These are phyloP conservation scores for Paecilomyces sp. DNA, from an alignment of 2,329 filamentous ascomycete species.

Conservation along the genomic window DNA sequence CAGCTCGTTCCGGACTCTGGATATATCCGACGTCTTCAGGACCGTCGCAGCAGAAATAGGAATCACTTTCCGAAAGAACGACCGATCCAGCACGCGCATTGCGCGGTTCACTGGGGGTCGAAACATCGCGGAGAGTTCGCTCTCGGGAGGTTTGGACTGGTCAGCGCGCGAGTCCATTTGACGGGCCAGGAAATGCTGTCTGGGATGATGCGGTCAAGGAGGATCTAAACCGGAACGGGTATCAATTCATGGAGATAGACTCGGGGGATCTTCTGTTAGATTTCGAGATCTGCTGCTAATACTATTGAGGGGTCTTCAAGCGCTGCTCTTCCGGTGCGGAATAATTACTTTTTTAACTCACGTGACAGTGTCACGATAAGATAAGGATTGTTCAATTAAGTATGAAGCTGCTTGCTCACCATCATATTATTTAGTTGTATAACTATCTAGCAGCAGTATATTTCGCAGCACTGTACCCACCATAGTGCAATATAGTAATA, in stretches of 20 bases:
- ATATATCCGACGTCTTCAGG: slow-evolving; percentile 67
- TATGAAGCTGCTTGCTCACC: not conserved
- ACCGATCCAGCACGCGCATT: slow-evolving; percentile 72
- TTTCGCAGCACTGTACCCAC: too few species aligned
- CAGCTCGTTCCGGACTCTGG: slow-evolving; percentile 61
- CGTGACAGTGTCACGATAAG: not conserved
- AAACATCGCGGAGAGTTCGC: slow-evolving; percentile 50
- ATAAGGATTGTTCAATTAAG: not conserved
- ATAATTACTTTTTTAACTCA: not conserved
- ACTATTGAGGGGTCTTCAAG: not conserved
- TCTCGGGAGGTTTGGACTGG: slow-evolving; percentile 1
- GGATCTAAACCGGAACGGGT: not conserved
- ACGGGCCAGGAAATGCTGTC: not conserved
- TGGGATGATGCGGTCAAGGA: not conserved
- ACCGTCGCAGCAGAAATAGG: slow-evolving; percentile 73
- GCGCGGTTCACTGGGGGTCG: slow-evolving; percentile 74
- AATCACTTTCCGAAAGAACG: slow-evolving; percentile 71
- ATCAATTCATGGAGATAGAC: not conserved
- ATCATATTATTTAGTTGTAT: too few species aligned
- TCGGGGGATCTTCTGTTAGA: not conserved
- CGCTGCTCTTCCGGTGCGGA: not conserved
- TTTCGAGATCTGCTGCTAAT: not conserved
- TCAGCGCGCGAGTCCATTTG: slow-evolving; percentile 14
- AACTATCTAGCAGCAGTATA: too few species aligned
- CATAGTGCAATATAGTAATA: not conserved